These are phyloP conservation scores for Fraxinus paxiana DNA, from an alignment of 305 asterid genomes.

Conservation along the genomic window DNA sequence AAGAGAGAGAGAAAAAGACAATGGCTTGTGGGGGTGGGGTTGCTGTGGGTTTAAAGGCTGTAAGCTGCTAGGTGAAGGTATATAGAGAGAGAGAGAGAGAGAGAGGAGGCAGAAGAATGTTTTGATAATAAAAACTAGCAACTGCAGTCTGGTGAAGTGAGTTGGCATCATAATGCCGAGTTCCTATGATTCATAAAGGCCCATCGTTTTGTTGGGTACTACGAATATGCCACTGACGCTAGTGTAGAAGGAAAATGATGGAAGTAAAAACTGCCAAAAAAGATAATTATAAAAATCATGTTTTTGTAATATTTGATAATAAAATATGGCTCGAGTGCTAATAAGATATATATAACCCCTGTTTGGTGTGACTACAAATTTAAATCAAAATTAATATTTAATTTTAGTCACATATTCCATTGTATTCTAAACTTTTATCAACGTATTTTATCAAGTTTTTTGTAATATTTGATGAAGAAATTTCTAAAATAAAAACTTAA, in stretches of 20 bases:
- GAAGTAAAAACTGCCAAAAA: background rate
- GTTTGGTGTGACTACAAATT: background rate
- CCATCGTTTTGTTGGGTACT: background rate
- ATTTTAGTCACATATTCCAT: background rate
- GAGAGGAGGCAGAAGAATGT: slow-evolving; percentile 28
- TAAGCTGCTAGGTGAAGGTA: slow-evolving; percentile 42
- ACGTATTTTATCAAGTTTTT: too few relatives aligned
- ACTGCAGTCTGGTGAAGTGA: background rate
- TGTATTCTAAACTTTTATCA: too few relatives aligned
- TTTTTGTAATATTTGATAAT: background rate
- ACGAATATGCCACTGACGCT: background rate
- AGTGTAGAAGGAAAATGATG: background rate
- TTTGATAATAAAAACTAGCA: background rate
- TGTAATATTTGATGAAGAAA: background rate
- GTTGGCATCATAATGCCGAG: background rate
- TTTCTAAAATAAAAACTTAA: too few relatives aligned
- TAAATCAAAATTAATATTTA: too few relatives aligned
- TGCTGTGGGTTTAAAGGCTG: slow-evolving; percentile 29
- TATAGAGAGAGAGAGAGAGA: slow-evolving; percentile 4
- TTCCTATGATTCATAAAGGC: background rate
- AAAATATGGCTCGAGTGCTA: background rate
- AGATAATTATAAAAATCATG: background rate
- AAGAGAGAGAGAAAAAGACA: slow-evolving; percentile 15
- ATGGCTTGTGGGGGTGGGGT: background rate
- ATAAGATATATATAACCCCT: background rate